Conservation (phyloP, 1,139 yeast species). For the Blastobotrys petasosporus region DNA sequence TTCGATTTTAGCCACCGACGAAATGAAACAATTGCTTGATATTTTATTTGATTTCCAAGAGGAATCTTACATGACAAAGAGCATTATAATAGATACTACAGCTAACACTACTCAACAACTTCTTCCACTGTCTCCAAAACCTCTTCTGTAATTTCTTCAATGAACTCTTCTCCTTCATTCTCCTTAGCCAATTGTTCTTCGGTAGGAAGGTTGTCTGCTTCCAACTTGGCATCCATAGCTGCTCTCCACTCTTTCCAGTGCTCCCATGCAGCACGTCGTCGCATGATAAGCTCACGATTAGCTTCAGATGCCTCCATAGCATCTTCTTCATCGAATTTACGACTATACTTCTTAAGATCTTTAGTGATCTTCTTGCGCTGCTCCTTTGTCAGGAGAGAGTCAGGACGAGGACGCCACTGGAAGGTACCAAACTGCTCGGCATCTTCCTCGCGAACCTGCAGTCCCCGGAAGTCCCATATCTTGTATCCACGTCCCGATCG, state of each 20-base stretch:
- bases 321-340: constrained; percentile 91
- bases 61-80: too few species aligned
- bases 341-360: constrained; percentile 83
- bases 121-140: constrained; percentile 47
- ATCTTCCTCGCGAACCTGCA: constrained; percentile 63
- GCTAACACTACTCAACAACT: constrained; percentile 7
- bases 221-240: constrained; percentile 45
- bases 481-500: constrained; percentile 86
- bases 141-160: constrained; percentile 74
- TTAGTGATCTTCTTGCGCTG: constrained; percentile 87
- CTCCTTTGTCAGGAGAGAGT: constrained; percentile 62
- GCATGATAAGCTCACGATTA: constrained; percentile 79
- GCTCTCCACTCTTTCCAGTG: constrained; percentile 85
- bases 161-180: constrained; percentile 49
- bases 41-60: too few species aligned
- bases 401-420: constrained; percentile 97
- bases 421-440: constrained; percentile 83
- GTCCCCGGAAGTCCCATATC: constrained; percentile 80
- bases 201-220: constrained; percentile 39
- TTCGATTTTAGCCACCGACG: too few species aligned
- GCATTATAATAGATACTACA: too few species aligned
- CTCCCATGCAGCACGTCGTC: constrained; percentile 73
- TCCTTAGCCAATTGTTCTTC: constrained; percentile 26
- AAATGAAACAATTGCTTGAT: too few species aligned
- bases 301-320: constrained; percentile 97